These are phyloP conservation scores for Cadophora luteo-olivacea DNA, from an alignment of 2,329 filamentous ascomycete species.

Conservation along the genomic window DNA sequence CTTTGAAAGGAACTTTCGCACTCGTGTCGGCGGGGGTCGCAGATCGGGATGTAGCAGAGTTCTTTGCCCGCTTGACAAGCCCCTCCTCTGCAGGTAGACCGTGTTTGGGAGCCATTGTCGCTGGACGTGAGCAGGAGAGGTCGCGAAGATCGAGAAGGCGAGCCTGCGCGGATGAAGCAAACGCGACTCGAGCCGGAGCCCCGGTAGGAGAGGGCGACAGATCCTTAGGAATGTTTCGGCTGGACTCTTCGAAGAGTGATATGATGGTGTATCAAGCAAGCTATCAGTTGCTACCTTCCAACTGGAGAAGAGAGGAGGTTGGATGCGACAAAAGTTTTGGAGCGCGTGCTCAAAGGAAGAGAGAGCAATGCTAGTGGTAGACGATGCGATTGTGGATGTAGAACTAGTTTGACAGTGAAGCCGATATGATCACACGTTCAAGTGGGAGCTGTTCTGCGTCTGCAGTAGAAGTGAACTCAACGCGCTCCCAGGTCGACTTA, in stretches of 20 bases:
- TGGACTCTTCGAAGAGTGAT: background rate
- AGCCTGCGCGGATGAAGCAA: background rate
- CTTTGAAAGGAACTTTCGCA: slow-evolving; percentile 33
- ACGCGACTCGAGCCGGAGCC: background rate
- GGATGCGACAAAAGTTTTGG: background rate
- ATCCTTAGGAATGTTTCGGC: no score
- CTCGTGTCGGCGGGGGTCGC: slow-evolving; percentile 28
- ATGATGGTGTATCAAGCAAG: background rate
- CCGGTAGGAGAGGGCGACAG: background rate
- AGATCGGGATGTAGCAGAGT: slow-evolving; percentile 32
- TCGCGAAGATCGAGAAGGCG: background rate
- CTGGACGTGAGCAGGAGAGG: background rate
- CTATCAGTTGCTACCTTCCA: background rate
- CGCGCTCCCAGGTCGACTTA: background rate
- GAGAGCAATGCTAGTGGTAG: background rate
- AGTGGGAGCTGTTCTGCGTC: background rate
- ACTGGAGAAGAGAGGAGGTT: background rate
- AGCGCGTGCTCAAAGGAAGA: background rate
- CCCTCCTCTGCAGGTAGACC: slow-evolving; percentile 29
- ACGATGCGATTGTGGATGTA: background rate
- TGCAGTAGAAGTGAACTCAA: background rate
- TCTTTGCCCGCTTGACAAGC: slow-evolving; percentile 37
- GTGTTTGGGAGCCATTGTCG: slow-evolving; percentile 41
- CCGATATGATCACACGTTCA: background rate
- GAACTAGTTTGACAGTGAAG: background rate